Evolutionary conservation across 2,329 filamentous ascomycete species (phyloP).

Genomic region (Escovopsis sp.): DNA sequence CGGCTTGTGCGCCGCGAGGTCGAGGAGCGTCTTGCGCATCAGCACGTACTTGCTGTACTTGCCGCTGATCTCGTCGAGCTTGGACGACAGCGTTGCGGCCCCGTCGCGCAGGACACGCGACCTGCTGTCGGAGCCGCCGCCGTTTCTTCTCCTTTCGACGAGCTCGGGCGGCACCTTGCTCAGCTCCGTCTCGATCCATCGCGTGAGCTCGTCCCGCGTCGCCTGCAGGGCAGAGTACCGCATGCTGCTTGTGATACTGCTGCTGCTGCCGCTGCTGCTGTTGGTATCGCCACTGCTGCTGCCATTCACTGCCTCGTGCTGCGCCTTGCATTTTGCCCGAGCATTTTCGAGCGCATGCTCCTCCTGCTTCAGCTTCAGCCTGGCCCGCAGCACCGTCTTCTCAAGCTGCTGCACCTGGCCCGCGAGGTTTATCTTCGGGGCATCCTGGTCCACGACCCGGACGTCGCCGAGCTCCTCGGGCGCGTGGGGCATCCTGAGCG

Average conservation of each 20-base stretch:
- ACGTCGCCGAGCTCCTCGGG: conserved; percentile 36
- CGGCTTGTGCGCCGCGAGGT: conserved; percentile 19
- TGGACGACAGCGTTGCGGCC: conserved; percentile 6
- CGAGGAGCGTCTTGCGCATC: conserved; percentile 32
- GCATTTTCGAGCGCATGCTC: conserved; percentile 37
- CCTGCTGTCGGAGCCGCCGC: neutral
- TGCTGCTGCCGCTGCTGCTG: too few species aligned
- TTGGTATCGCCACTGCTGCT: too few species aligned
- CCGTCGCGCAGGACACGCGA: neutral
- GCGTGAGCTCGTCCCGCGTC: conserved; percentile 44
- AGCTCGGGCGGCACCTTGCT: conserved; percentile 30
- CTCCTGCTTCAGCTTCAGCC: conserved; percentile 39
- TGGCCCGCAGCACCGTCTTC: conserved; percentile 42
- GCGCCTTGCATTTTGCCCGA: conserved; percentile 21
- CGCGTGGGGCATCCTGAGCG: conserved; percentile 30
- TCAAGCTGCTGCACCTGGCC: conserved; percentile 37
- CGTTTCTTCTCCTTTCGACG: conserved; percentile 10
- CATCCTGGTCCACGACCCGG: conserved; percentile 26
- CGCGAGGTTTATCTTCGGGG: conserved; percentile 26
- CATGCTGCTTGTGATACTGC: conserved; percentile 19
- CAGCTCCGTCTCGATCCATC: conserved; percentile 50
- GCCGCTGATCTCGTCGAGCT: conserved; percentile 31
- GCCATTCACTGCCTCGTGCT: conserved; percentile 21
- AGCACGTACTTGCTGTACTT: conserved; percentile 40
- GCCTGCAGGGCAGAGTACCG: conserved; percentile 38